Base-by-base conservation (phyloP, 176 grass and related monocot species). In the Guadua angustifolia region DNA sequence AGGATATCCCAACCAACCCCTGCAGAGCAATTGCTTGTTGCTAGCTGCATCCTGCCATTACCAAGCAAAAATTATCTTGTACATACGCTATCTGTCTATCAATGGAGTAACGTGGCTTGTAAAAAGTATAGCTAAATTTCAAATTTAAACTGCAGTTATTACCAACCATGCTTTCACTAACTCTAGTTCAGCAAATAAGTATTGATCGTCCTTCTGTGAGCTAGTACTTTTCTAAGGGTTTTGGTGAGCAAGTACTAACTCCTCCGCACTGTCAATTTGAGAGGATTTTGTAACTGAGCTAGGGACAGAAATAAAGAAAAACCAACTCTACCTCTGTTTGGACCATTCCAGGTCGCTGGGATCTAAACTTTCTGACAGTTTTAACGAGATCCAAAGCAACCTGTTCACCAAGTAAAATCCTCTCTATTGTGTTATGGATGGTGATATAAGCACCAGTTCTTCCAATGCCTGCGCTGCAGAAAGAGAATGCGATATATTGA, bases 401-500 rank as follows among this genome's bases (percentile, higher is more conserved):
- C 55, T 42, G 52, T 17, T 99, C 93, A 86, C 88, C 89, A 72
- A 69, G 51, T 74, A 99, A 82, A 82, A 99, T 81, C 74, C 84
- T 86, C 79, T 99, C 91, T 84, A 99, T 86, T 36, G 96, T 89
- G 83, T 86, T 99, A 75, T 95, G 91, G 65, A 95, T 82, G 38
- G 91, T 85, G 81, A 92, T 92, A 71, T 86, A 95, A 55, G 96
- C 78, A 75, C 96, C 96, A 55, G 96, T 94, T 87, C 96, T 94
- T 78, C 96, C 96, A 44, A 99, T 95, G 69, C 96, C 96, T 58
- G 96, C 96, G 65, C 96, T 99, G 88, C 43, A 84, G 16, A 61
- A 80, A 83, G 32, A 73, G 45, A 85, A 85, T 59, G n/a, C 33
- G 14, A 67, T 38, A 72, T 70, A 86, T 79, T 76, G 29, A 85